Evolutionary conservation across 305 asterid species (phyloP).

Genomic region (Rubia peregrina): DNA sequence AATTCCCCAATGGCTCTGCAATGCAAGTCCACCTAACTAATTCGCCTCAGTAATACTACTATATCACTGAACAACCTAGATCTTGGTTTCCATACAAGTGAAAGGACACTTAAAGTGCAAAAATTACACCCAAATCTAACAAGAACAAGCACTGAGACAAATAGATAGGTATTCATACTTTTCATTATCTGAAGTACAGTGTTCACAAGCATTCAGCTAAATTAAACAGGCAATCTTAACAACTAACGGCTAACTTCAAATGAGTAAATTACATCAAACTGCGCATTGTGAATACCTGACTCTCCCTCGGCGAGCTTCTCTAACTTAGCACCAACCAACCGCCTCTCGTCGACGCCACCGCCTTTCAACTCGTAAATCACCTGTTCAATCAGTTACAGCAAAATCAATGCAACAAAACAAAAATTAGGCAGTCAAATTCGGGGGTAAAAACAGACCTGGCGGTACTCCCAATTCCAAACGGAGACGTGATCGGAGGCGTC

Average conservation of each 20-base stretch:
- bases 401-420: slow-evolving; percentile 4
- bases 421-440: neutral
- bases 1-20: neutral
- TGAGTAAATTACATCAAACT: neutral
- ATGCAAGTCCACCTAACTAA: neutral
- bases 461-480: slow-evolving; percentile 99
- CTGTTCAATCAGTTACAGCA: slow-evolving; percentile 22
- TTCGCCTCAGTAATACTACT: neutral
- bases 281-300: slow-evolving; percentile 40
- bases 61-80: neutral
- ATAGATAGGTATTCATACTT: neutral
- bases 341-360: slow-evolving; percentile 97
- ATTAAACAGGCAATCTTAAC: neutral
- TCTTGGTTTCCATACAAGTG: neutral
- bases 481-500: slow-evolving; percentile 99
- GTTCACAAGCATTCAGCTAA: slow-evolving; percentile 5
- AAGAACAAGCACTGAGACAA: neutral
- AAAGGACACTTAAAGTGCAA: neutral
- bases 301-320: slow-evolving; percentile 99
- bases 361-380: slow-evolving; percentile 96
- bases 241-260: neutral
- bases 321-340: slow-evolving; percentile 94
- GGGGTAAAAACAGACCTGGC: slow-evolving; percentile 47
- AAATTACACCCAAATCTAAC: neutral
- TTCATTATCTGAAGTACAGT: neutral